phyloP scores from a whole-genome alignment of 1,284 basidiomycete genomes.

The Meira miltonrushii region DNA sequence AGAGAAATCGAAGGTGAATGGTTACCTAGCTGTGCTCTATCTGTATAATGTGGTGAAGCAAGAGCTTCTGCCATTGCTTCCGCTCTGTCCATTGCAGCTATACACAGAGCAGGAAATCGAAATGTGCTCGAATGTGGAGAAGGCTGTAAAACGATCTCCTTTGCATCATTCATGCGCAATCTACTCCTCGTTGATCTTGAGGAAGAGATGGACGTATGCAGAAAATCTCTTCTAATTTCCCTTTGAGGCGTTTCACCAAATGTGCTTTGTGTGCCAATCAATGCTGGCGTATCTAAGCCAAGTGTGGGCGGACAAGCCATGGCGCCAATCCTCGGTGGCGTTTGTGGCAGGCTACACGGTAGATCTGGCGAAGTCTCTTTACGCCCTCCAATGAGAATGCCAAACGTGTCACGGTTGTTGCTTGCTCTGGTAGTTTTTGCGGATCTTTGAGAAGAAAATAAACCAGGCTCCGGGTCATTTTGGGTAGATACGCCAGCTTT shows the following conservation, averaged over 20 bases:
- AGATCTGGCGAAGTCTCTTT: background rate
- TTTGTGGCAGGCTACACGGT: background rate
- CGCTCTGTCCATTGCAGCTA: background rate
- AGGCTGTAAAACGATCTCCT: too few species aligned
- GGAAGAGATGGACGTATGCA: background rate
- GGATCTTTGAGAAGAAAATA: background rate
- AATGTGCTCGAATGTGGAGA: background rate
- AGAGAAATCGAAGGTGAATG: too few species aligned
- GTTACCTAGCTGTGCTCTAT: too few species aligned
- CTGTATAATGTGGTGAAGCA: too few species aligned
- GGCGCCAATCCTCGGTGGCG: too few species aligned
- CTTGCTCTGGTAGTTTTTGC: background rate
- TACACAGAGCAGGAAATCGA: constrained; percentile 3
- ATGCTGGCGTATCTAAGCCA: background rate
- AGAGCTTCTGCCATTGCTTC: too few species aligned
- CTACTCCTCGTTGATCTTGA: background rate
- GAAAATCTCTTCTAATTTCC: too few species aligned
- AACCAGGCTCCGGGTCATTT: background rate
- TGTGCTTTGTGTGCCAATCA: background rate
- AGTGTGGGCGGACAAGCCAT: background rate
- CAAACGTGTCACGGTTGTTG: background rate
- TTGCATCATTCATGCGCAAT: background rate
- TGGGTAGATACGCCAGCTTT: background rate
- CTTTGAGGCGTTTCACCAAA: background rate
- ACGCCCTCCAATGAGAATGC: background rate